phyloP scores from a whole-genome alignment of 495 filamentous ascomycete species.

The Aspergillus kassunensis region DNA sequence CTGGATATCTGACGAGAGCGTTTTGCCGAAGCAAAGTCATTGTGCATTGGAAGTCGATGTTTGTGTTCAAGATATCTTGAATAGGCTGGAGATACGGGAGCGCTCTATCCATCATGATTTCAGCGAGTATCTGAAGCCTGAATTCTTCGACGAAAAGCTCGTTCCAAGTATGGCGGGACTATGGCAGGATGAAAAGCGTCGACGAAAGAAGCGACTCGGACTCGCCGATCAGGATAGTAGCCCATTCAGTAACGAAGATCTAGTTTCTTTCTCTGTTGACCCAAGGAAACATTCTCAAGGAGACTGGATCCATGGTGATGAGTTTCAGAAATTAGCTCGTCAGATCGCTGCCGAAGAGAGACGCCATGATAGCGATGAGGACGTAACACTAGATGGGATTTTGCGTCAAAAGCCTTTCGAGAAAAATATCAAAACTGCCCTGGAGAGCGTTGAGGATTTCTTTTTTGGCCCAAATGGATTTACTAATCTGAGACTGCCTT shows the following conservation, averaged over 20 bases:
- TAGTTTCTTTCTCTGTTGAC: constrained; percentile 84
- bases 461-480: constrained; percentile 61
- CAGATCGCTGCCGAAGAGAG: constrained; percentile 61
- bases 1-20: constrained; percentile 53
- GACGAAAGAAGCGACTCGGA: constrained; percentile 68
- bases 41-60: constrained; percentile 88
- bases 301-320: constrained; percentile 89
- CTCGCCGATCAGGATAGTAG: constrained; percentile 58
- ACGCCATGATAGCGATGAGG: constrained; percentile 39
- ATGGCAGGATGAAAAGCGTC: constrained; percentile 85
- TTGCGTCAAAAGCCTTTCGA: constrained; percentile 49
- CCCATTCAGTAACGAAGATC: constrained; percentile 72
- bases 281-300: constrained; percentile 61
- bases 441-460: constrained; percentile 83
- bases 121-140: constrained; percentile 63
- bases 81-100: constrained; percentile 66
- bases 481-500: constrained; percentile 15
- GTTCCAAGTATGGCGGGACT: constrained; percentile 92
- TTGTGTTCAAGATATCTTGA: constrained; percentile 82
- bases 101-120: constrained; percentile 86
- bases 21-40: constrained; percentile 74
- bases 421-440: constrained; percentile 61
- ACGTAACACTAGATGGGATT: constrained; percentile 61
- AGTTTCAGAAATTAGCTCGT: constrained; percentile 62
- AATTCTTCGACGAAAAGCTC: constrained; percentile 65